Conservation (phyloP, 306 rosid genomes). For the Prunus fruticosa region DNA sequence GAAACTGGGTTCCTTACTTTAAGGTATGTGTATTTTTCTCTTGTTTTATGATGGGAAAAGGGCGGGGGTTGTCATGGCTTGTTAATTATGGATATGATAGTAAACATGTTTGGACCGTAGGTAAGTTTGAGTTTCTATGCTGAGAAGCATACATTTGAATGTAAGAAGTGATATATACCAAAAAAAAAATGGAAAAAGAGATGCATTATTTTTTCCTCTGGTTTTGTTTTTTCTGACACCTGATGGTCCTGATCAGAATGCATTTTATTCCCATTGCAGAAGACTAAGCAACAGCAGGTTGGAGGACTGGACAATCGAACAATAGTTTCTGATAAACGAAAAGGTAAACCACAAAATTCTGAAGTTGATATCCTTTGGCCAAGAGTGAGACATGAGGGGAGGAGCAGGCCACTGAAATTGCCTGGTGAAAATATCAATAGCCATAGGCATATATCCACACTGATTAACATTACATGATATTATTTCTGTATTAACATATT, state of each 20-base stretch:
- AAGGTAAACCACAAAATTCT: neutral
- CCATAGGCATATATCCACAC: neutral
- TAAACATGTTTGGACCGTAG: neutral
- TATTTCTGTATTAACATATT: neutral
- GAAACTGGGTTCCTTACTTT: neutral
- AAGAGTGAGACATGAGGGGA: neutral
- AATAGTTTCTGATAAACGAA: neutral
- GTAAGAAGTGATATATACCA: neutral
- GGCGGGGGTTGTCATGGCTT: neutral
- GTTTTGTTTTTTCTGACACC: constrained; percentile 7
- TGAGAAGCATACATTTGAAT: neutral
- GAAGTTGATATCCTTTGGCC: neutral
- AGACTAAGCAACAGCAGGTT: neutral
- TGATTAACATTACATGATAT: neutral
- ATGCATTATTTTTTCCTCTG: neutral
- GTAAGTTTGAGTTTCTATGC: neutral
- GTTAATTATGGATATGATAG: neutral
- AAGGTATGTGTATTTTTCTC: neutral
- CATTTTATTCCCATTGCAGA: neutral
- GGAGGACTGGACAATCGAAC: neutral
- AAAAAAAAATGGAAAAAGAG: neutral
- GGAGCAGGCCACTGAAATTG: neutral
- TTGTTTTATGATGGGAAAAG: neutral
- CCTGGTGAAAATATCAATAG: too few species aligned
- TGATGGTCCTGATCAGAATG: neutral